Conservation (phyloP, 768 basidiomycete genomes). For the Scleroderma bovista region DNA sequence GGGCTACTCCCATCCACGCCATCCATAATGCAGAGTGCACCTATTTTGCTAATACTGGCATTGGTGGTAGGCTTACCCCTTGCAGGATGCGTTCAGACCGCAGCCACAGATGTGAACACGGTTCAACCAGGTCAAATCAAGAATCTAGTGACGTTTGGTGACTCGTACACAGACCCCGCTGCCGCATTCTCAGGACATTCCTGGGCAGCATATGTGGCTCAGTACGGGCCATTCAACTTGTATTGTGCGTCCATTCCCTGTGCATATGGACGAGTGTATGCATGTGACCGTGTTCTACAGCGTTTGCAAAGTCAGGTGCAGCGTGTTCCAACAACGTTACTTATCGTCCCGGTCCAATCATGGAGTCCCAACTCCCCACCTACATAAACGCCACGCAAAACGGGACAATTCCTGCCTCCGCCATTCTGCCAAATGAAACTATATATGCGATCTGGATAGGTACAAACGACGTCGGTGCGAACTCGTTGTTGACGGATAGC, state of each 20-base stretch:
- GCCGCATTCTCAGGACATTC: conserved; percentile 42
- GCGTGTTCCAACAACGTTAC: conserved; percentile 63
- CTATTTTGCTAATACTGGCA: no score
- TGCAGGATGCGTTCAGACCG: not conserved
- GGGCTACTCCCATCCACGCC: no score
- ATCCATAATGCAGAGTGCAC: no score
- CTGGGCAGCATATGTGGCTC: conserved; percentile 59
- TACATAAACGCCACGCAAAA: conserved; percentile 42
- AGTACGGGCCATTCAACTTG: conserved; percentile 46
- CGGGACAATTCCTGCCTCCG: conserved; percentile 29
- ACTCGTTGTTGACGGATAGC: conserved; percentile 48
- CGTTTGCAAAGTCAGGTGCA: conserved; percentile 55
- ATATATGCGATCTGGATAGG: conserved; percentile 67
- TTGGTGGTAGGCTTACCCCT: no score
- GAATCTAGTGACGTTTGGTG: conserved; percentile 63
- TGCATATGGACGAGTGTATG: not conserved
- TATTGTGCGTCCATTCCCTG: conserved; percentile 31
- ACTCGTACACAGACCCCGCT: conserved; percentile 59
- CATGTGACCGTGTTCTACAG: not conserved
- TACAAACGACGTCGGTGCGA: conserved; percentile 56
- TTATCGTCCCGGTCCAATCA: conserved; percentile 50
- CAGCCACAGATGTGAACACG: conserved; percentile 9
- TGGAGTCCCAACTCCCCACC: conserved; percentile 41
- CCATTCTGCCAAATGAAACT: conserved; percentile 39
- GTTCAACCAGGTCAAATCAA: conserved; percentile 45